Evolutionary conservation across 164 flowering plant genomes (phyloP), one percentile per base, ranked within the genome.

Genomic region (Vitis labrusca): DNA sequence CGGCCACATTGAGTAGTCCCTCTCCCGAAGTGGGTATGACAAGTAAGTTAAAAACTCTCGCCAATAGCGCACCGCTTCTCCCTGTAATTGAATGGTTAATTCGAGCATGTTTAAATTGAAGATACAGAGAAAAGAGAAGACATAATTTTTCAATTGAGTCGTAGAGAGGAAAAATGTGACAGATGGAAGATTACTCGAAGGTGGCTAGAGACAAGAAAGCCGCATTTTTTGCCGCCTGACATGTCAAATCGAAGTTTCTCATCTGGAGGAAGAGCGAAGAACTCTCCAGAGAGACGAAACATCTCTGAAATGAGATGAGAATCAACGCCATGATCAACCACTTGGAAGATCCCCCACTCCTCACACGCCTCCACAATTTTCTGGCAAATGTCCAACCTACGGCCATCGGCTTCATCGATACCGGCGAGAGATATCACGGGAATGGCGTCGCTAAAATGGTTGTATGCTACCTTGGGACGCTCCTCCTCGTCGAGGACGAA

Each of bases 1-100:
- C 8, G 95, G 97, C 97, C 97, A 90, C 73, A 93, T 73, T 9
- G 92, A 85, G 78, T 92, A 90, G 83, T 90, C 97, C 50, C 97
- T 59, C 76, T 8, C 65, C 19, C 71, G 65, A 1, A 81, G 37
- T 27, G 95, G 97, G 85, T 92, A 92, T 19, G 97, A 86, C 76
- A 92, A 92, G 76, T 84, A 90, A 1, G 94, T 88, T 77, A 90
- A 90, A 0, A 92, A 86, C 69, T 90, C 95, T 0, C 97, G 77
- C 93, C 95, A 92, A 58, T 92, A 91, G 64, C 87, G 86, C 9
- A 90, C 97, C 1, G 87, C 84, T 69, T 92, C 97, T 9, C 95
- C 97, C 97, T 92, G 71, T 13, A 71, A 29, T 47, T 29, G 37
- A 32, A 51, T 14, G 11, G 62, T 68, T 57, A 23, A 23, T 23